Conservation (phyloP, 2,329 filamentous ascomycete species). For the Apiospora malaysiana region DNA sequence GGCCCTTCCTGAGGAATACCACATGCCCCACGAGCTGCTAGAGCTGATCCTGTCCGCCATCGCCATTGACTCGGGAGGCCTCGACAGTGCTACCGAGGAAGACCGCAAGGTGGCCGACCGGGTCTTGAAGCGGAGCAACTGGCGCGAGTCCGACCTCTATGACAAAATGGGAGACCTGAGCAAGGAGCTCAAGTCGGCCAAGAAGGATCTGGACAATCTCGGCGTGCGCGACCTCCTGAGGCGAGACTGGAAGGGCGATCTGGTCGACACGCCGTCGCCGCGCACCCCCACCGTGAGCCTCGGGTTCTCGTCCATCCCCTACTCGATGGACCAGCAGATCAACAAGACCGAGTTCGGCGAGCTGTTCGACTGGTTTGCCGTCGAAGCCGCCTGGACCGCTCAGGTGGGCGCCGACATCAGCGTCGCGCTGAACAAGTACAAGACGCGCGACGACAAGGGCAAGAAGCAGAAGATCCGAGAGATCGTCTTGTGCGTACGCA, state of each 20-base stretch:
- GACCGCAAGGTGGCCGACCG: slow-evolving; percentile 46
- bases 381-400: slow-evolving; percentile 55
- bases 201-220: slow-evolving; percentile 49
- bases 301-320: slow-evolving; percentile 52
- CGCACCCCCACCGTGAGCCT: slow-evolving; percentile 52
- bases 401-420: slow-evolving; percentile 50
- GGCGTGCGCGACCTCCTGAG: slow-evolving; percentile 50
- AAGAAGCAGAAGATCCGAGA: slow-evolving; percentile 53
- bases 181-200: slow-evolving; percentile 45
- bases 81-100: slow-evolving; percentile 45
- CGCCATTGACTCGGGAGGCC: slow-evolving; percentile 50
- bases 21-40: slow-evolving; percentile 54
- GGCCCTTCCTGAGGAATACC: slow-evolving; percentile 49
- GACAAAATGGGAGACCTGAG: slow-evolving; percentile 49
- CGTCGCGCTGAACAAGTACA: slow-evolving; percentile 53
- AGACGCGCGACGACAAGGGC: slow-evolving; percentile 42
- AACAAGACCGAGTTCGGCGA: slow-evolving; percentile 51
- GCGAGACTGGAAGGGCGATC: slow-evolving; percentile 53
- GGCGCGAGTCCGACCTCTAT: slow-evolving; percentile 44
- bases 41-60: slow-evolving; percentile 53
- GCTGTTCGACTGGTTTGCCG: slow-evolving; percentile 54
- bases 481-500: slow-evolving; percentile 50
- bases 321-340: slow-evolving; percentile 52
- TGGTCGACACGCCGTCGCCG: slow-evolving; percentile 52
- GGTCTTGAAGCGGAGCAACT: slow-evolving; percentile 48